Percentiles rank a stretch among this genome's conserved stretches.
These are phyloP conservation scores for Phyllosticta paracitricarpa DNA, from an alignment of 2,329 filamentous ascomycete genomes.

Conservation along the genomic window DNA sequence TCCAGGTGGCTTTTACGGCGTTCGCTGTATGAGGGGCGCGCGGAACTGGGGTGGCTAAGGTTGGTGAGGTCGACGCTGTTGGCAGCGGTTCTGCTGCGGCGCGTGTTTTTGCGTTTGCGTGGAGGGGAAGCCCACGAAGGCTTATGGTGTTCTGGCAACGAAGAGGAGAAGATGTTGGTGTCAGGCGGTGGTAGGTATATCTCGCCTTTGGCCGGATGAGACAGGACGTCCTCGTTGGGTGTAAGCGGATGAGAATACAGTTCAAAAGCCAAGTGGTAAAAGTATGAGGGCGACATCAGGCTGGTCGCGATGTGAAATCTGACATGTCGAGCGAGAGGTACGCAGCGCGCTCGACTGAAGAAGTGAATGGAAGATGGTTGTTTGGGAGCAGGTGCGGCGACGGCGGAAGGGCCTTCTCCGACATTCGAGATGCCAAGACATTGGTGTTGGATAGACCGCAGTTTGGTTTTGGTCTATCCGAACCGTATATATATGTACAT, in stretches of 20 bases:
- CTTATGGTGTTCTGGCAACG: slow-evolving; percentile 33
- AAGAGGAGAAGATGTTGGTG: slow-evolving; percentile 36
- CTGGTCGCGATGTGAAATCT: neutral
- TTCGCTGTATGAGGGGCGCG: slow-evolving; percentile 24
- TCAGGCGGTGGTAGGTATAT: slow-evolving; percentile 29
- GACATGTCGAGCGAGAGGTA: neutral
- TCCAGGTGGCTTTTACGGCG: slow-evolving; percentile 23
- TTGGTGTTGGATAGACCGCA: neutral
- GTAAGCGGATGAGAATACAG: slow-evolving; percentile 35
- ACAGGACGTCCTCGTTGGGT: neutral
- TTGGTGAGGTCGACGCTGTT: slow-evolving; percentile 19
- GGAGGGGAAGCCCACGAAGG: slow-evolving; percentile 26
- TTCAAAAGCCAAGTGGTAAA: slow-evolving; percentile 54
- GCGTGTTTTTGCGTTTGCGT: slow-evolving; percentile 12
- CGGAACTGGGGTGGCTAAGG: neutral
- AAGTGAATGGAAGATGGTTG: neutral
- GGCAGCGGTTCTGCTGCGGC: slow-evolving; percentile 14
- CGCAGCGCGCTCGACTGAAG: neutral
- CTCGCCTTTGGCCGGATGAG: slow-evolving; percentile 2
- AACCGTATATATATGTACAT: no score
- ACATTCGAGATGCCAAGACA: slow-evolving; percentile 6
- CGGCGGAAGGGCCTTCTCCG: neutral
- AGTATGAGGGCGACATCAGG: slow-evolving; percentile 42
- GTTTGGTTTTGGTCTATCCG: neutral
- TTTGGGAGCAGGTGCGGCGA: neutral